Conservation (phyloP, 306 rosid genomes). For the Gynostemma pentaphyllum region DNA sequence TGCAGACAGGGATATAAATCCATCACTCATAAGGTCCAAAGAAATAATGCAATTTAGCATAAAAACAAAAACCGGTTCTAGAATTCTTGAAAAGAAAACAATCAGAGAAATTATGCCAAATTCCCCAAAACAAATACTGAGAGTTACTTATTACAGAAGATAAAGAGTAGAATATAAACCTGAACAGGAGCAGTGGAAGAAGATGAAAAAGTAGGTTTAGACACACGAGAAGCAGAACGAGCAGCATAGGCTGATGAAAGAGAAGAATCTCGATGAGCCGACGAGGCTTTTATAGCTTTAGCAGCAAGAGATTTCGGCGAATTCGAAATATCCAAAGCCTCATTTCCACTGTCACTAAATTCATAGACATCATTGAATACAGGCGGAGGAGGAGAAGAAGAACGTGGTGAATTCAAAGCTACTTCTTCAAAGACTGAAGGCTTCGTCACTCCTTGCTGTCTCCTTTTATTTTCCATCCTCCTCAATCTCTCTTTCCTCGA, state of each 20-base stretch:
- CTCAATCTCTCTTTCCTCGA: neutral
- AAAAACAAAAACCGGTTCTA: neutral
- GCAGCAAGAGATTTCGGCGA: constrained; percentile 68
- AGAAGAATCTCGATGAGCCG: constrained; percentile 78
- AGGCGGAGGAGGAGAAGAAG: neutral
- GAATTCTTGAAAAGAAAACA: neutral
- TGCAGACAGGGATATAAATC: neutral
- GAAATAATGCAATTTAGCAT: neutral
- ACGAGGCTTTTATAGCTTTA: constrained; percentile 84
- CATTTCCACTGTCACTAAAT: constrained; percentile 4
- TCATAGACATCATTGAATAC: neutral
- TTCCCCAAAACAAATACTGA: neutral
- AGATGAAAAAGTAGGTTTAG: constrained; percentile 10
- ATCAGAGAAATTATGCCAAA: neutral
- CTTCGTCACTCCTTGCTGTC: constrained; percentile 39
- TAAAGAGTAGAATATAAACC: constrained; percentile 17
- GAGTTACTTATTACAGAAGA: neutral
- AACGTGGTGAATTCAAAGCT: constrained; percentile 2
- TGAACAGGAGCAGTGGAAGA: constrained; percentile 8
- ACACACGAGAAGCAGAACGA: constrained; percentile 30
- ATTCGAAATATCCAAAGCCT: constrained; percentile 11
- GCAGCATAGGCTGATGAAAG: constrained; percentile 78
- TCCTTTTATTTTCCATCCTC: constrained; percentile 79
- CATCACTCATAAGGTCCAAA: neutral
- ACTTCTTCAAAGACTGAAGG: constrained; percentile 17